These are phyloP conservation scores for Pyrenochaeta sp. DNA, from an alignment of 2,329 filamentous ascomycete genomes.

Conservation along the genomic window DNA sequence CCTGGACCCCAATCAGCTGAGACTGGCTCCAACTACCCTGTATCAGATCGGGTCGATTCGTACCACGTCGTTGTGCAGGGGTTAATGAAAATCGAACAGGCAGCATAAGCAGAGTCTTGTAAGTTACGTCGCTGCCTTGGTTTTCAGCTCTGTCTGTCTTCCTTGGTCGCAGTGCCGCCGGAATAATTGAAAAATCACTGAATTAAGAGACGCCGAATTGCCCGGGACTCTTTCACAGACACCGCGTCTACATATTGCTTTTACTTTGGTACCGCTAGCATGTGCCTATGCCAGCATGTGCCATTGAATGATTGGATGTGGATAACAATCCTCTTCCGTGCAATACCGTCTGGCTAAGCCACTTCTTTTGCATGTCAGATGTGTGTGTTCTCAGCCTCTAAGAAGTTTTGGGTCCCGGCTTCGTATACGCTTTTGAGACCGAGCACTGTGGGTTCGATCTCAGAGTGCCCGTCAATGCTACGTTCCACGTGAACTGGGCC, in stretches of 20 bases:
- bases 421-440: background rate
- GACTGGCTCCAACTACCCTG: slow-evolving; percentile 1
- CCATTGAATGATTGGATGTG: background rate
- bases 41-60: slow-evolving; percentile 4
- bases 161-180: slow-evolving; percentile 1
- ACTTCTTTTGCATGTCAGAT: slow-evolving; percentile 2
- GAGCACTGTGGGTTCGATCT: background rate
- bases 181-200: slow-evolving; percentile 10
- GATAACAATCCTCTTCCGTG: background rate
- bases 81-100: slow-evolving; percentile 6
- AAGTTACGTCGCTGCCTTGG: slow-evolving; percentile 4
- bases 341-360: background rate
- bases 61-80: slow-evolving; percentile 1
- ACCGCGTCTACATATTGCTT: slow-evolving; percentile 8
- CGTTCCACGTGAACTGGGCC: background rate
- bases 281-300: background rate
- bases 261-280: slow-evolving; percentile 5
- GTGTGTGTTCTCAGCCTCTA: background rate
- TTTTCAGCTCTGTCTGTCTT: slow-evolving; percentile 13
- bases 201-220: slow-evolving; percentile 1
- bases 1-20: slow-evolving; percentile 19
- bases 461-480: background rate
- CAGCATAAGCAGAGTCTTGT: slow-evolving; percentile 9
- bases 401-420: background rate
- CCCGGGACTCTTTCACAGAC: background rate